Conservation (phyloP, 2,329 filamentous ascomycete genomes). For the Hyphodiscus sp. region DNA sequence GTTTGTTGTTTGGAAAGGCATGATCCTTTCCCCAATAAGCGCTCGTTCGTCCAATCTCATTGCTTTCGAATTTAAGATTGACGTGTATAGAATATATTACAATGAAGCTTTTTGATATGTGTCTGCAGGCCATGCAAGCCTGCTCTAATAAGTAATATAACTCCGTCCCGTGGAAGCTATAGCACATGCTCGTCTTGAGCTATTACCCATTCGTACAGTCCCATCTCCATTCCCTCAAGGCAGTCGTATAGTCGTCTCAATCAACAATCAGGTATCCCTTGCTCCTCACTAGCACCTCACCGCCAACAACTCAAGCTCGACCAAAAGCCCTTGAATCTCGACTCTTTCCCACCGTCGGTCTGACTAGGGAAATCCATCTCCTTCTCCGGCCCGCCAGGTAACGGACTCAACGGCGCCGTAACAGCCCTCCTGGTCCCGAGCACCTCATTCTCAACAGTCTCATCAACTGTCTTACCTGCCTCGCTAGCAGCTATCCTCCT, state of each 20-base stretch:
- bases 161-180: neutral
- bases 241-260: neutral
- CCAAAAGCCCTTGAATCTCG: constrained; percentile 10
- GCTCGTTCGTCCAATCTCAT: neutral
- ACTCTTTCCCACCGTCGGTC: constrained; percentile 1
- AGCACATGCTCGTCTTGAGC: neutral
- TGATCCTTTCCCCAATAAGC: no score
- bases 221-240: no score
- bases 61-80: neutral
- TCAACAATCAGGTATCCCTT: neutral
- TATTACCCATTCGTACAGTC: neutral
- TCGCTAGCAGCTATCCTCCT: constrained; percentile 15
- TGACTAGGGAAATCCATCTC: constrained; percentile 7
- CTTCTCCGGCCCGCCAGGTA: constrained; percentile 23
- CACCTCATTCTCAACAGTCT: constrained; percentile 3
- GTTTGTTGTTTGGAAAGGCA: no score
- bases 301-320: constrained; percentile 16
- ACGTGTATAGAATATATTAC: neutral
- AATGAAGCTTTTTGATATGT: neutral
- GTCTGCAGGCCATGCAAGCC: neutral
- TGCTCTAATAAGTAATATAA: neutral
- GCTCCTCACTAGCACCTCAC: neutral
- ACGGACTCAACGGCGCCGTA: constrained; percentile 26
- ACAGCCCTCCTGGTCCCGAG: constrained; percentile 23
- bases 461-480: constrained; percentile 1